Percentiles rank a stretch among this genome's conserved stretches.
phyloP scores from a whole-genome alignment of 2,329 filamentous ascomycete species.

The Pseudonectria buxi region DNA sequence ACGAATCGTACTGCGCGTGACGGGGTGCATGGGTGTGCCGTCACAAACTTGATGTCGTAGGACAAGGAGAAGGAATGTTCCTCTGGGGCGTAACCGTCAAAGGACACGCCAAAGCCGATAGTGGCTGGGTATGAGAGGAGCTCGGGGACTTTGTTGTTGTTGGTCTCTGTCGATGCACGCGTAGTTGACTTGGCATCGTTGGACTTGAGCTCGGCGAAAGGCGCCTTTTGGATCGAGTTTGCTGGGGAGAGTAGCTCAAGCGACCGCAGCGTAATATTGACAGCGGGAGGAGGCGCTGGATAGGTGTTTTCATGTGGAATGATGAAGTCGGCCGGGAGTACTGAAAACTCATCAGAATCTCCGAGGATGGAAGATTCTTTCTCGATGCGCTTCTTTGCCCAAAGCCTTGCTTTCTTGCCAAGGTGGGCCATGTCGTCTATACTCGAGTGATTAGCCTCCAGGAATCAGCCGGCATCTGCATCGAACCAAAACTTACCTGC shows the following conservation, averaged over 20 bases:
- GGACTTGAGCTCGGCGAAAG: conserved; percentile 34
- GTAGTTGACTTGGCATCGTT: conserved; percentile 31
- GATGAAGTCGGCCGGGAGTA: conserved; percentile 56
- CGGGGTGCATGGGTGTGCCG: conserved; percentile 57
- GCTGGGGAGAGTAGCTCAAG: conserved; percentile 41
- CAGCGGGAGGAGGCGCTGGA: conserved; percentile 38
- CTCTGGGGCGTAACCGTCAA: conserved; percentile 34
- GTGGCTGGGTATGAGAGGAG: conserved; percentile 29
- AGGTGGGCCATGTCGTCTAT: conserved; percentile 43
- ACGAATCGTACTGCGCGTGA: conserved; percentile 51
- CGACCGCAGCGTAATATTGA: conserved; percentile 42
- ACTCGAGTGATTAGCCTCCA: conserved; percentile 9
- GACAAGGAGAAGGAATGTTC: conserved; percentile 40
- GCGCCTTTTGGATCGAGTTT: conserved; percentile 39
- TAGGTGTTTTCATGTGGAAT: conserved; percentile 53
- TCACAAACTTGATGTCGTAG: conserved; percentile 59
- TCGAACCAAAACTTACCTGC: conserved; percentile 33
- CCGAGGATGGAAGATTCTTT: conserved; percentile 55
- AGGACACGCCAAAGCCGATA: conserved; percentile 28
- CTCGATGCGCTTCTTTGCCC: conserved; percentile 54
- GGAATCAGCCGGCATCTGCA: not conserved
- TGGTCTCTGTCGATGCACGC: not conserved
- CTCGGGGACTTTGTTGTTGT: conserved; percentile 27
- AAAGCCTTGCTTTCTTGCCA: conserved; percentile 52
- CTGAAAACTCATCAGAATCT: conserved; percentile 45